A percentile compares a stretch with the other conserved stretches of the same genome.
These are phyloP conservation scores for Plantago coronopus DNA, from an alignment of 305 asterid genomes.

Conservation along the genomic window DNA sequence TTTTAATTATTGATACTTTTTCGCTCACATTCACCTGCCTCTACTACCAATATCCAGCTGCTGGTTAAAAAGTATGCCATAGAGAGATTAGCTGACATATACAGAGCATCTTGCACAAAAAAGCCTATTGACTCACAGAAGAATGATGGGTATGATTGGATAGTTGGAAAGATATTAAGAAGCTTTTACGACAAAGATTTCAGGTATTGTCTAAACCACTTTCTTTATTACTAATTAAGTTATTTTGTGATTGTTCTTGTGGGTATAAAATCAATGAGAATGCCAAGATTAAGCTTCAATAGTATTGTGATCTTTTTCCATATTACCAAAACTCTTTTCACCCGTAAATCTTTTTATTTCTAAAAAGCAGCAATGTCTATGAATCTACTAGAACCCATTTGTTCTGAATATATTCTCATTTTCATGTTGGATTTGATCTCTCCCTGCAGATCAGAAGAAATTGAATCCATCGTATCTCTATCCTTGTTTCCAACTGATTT, in stretches of 20 bases:
- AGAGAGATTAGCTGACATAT: slow-evolving; percentile 91
- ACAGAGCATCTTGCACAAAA: slow-evolving; percentile 59
- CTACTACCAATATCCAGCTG: slow-evolving; percentile 50
- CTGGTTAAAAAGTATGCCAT: slow-evolving; percentile 79
- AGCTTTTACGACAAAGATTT: slow-evolving; percentile 98
- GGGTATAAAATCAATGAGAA: slow-evolving; percentile 12
- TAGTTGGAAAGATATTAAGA: slow-evolving; percentile 81
- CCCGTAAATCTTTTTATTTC: neutral
- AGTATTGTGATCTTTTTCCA: slow-evolving; percentile 19
- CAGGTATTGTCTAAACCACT: slow-evolving; percentile 53
- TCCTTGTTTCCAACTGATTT: slow-evolving; percentile 76
- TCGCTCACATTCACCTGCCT: slow-evolving; percentile 22
- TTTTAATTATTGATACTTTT: slow-evolving; percentile 15
- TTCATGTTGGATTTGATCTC: slow-evolving; percentile 14
- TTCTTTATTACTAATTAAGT: slow-evolving; percentile 16
- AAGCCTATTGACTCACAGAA: slow-evolving; percentile 32
- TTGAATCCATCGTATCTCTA: slow-evolving; percentile 73
- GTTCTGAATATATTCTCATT: neutral
- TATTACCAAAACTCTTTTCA: neutral
- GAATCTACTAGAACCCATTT: neutral
- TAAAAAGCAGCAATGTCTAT: slow-evolving; percentile 6
- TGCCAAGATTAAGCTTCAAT: slow-evolving; percentile 15
- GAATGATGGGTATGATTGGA: slow-evolving; percentile 75
- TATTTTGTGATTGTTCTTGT: neutral
- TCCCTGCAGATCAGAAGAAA: slow-evolving; percentile 76